Conservation (phyloP, 176 grass and related monocot species). For the Avena atlantica region DNA sequence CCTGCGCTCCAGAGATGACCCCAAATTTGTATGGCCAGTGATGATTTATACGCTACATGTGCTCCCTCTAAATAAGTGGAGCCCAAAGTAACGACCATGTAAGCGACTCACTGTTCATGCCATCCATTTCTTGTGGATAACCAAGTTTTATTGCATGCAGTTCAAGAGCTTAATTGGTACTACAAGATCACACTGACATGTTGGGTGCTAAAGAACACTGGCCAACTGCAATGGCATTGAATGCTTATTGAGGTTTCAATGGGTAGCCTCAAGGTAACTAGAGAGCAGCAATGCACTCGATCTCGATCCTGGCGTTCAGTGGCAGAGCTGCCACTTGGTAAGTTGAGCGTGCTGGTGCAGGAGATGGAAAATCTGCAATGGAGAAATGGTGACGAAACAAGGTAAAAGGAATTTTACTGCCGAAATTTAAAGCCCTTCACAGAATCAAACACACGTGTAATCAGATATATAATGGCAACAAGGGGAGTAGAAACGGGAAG, state of each 20-base stretch:
- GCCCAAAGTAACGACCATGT: background rate
- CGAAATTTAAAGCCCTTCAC: background rate
- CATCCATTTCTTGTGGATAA: background rate
- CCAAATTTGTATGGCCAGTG: background rate
- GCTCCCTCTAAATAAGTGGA: background rate
- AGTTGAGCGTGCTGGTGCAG: conserved; percentile 82
- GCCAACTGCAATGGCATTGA: conserved; percentile 25
- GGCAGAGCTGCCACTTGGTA: conserved; percentile 95
- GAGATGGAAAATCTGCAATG: conserved; percentile 74
- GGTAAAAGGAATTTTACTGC: background rate
- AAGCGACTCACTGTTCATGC: background rate
- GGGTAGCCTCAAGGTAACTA: conserved; percentile 28
- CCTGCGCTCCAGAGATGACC: background rate
- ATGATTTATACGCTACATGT: background rate
- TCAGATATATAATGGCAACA: background rate
- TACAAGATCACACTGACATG: background rate
- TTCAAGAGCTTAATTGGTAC: conserved; percentile 23
- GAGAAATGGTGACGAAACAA: background rate
- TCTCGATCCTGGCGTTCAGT: conserved; percentile 90
- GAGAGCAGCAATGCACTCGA: conserved; percentile 87
- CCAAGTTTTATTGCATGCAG: conserved; percentile 6
- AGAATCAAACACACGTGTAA: background rate
- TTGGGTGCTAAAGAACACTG: background rate
- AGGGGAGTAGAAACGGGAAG: background rate
- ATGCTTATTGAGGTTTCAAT: conserved; percentile 44